A percentile compares a stretch with the other conserved stretches of the same genome.
phyloP scores from a whole-genome alignment of 1,284 basidiomycete species.

The Leccinum fallax region DNA sequence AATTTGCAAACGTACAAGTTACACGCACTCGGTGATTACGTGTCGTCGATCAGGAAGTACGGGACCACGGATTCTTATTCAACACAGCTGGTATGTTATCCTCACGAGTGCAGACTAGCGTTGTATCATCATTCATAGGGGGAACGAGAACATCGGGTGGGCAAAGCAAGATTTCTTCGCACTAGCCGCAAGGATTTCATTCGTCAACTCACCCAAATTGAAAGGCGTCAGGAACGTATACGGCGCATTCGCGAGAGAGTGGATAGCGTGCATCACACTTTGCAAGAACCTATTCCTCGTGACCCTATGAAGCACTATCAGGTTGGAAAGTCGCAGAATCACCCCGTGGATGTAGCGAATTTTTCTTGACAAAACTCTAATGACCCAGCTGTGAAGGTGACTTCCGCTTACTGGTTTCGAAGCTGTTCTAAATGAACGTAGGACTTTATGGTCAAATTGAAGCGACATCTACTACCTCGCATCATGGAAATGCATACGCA shows the following conservation, averaged over 20 bases:
- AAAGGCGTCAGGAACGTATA: constrained; percentile 1
- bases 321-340: background rate
- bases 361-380: background rate
- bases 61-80: constrained; percentile 20
- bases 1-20: constrained; percentile 28
- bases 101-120: background rate
- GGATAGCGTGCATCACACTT: background rate
- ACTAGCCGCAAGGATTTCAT: constrained; percentile 2
- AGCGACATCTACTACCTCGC: background rate
- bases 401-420: background rate
- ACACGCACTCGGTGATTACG: constrained; percentile 26
- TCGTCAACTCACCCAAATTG: constrained; percentile 4
- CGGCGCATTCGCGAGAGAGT: background rate
- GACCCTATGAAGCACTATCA: background rate
- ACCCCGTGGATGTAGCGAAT: background rate
- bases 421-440: background rate
- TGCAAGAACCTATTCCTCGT: background rate
- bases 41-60: constrained; percentile 12
- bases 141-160: constrained; percentile 7
- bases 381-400: constrained; percentile 1
- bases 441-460: background rate
- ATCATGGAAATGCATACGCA: no score
- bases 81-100: constrained; percentile 5
- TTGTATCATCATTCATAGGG: constrained; percentile 10
- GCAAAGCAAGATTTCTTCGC: constrained; percentile 1